Base-by-base conservation (phyloP, 2,329 filamentous ascomycete species). In the Metarhizium rileyi region DNA sequence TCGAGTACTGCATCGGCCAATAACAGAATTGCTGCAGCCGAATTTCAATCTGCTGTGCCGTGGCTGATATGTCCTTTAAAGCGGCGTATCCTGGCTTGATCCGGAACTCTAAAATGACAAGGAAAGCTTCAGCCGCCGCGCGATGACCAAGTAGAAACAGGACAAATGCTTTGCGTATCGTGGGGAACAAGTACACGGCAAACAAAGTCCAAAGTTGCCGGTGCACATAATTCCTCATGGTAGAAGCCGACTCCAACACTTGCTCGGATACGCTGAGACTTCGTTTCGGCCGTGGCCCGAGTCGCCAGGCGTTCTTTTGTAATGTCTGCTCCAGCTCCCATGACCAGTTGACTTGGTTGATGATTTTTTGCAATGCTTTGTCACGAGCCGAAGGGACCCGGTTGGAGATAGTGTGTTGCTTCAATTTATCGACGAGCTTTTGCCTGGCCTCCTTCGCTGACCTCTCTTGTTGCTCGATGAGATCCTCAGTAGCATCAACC, bases 21-120 rank as follows among this genome's bases (percentile, higher is more conserved):
- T 98, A 98, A 68, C 91, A 97, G 63, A 97, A 97, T 64, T 98
- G 93, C 63, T 97, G 90, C 22, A 98, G 76, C 5, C 93, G 86
- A 56, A 98, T 96, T 67, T 98, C 93, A 33, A 98, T 84, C 67
- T 98, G 93, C 65, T 98, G 93, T 23, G 93, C 93, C 0, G 91
- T 97, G 14, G 93, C 93, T 28, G 90, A 97, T 42, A 97, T 82
- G 63, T 98, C 93, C 64, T 97, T 97, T 50, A 98, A 70, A 1
- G 93, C 93, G 38, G 90, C 84, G 46, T 84, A 84, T 40, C 86
- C 83, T 7, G 87, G 86, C 44, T 84, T 80, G 23, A 83, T 76
- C 30, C 89, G 83, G 81, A 90, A 97, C 68, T 97, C 91, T 12
- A 98, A 73, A 26, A 96, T 65, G 22, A 78, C 72, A 26, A 98